phyloP scores from a whole-genome alignment of 2,329 filamentous ascomycete genomes.

The Calonectria pteridis region DNA sequence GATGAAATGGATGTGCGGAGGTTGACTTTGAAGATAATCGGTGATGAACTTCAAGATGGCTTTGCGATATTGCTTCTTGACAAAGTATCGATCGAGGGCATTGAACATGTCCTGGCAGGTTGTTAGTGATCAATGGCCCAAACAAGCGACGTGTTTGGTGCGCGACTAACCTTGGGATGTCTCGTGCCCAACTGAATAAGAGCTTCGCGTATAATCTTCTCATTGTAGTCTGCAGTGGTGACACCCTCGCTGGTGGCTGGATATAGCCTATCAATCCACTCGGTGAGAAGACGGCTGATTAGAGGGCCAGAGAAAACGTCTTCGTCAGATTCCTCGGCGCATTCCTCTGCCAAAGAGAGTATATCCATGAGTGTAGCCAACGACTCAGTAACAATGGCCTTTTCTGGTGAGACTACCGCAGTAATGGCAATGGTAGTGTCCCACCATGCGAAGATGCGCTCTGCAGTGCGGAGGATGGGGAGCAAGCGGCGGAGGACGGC shows the following conservation, averaged over 20 bases:
- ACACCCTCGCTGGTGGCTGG: constrained; percentile 53
- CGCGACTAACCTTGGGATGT: constrained; percentile 67
- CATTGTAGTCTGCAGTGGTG: constrained; percentile 57
- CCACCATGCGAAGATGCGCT: constrained; percentile 79
- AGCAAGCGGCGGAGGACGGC: constrained; percentile 74
- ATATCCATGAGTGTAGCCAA: constrained; percentile 74
- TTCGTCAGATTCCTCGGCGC: constrained; percentile 58
- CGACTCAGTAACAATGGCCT: constrained; percentile 73
- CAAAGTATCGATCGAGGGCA: constrained; percentile 74
- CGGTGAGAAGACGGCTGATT: constrained; percentile 66
- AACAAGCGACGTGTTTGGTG: not conserved
- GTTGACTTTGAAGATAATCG: constrained; percentile 79
- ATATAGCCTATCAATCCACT: constrained; percentile 67
- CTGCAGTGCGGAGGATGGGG: constrained; percentile 72
- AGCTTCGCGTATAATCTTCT: constrained; percentile 64
- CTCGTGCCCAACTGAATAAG: constrained; percentile 74
- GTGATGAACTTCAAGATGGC: constrained; percentile 76
- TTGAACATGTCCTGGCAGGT: constrained; percentile 71
- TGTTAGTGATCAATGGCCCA: constrained; percentile 10
- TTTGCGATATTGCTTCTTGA: constrained; percentile 73
- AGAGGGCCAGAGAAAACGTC: constrained; percentile 63
- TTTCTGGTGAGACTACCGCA: constrained; percentile 70
- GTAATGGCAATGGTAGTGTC: constrained; percentile 57
- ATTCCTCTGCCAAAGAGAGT: constrained; percentile 72
- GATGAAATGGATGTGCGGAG: constrained; percentile 83